Base-by-base conservation (phyloP, 164 flowering plant species). In the Litsea cubeba region DNA sequence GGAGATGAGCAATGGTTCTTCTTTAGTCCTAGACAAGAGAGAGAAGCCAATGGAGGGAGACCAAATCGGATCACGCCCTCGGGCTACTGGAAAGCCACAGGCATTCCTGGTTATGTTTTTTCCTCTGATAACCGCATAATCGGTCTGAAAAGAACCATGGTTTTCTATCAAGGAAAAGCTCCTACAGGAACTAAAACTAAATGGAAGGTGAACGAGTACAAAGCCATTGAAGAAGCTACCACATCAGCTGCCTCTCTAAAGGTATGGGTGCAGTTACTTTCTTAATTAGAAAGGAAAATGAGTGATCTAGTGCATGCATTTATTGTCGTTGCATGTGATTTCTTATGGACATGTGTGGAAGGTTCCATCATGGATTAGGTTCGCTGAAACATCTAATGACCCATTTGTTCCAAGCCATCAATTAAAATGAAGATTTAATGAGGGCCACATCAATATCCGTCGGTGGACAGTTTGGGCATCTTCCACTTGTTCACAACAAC, bases 51-150 rank as follows among this genome's bases (percentile, higher is more conserved):
- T 1, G 91, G 94, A 24, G 94, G 94, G 23, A 82, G 89, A 68
- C 88, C 94, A 0, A 84, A 75, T 51, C 74, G 94, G 46, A 82
- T 82, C 20, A 86, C 94, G 0, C 71, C 66, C 3, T 77, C 83
- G 0, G 94, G 94, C 3, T 90, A 85, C 72, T 90, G 94, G 94
- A 90, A 90, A 70, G 94, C 94, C 0, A 88, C 94, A 0, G 94
- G 94, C 17, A 85, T 90, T 64, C 90, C 94, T 15, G 78, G 87
- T 7, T 75, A 35, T 46, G 88, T 88, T 18, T 90, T 80, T 75
- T 89, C 89, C 0, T 71, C 83, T 0, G 64, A 71, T 24, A 79
- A 78, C 49, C 81, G 85, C 2, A 66, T 74, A 7, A 85, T 90
- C 14, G 93, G 95, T 1, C 32, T 76, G 54, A 91, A 72, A 66